Conservation (phyloP, 176 grass and related monocot genomes). For the Aegilops umbellulata region DNA sequence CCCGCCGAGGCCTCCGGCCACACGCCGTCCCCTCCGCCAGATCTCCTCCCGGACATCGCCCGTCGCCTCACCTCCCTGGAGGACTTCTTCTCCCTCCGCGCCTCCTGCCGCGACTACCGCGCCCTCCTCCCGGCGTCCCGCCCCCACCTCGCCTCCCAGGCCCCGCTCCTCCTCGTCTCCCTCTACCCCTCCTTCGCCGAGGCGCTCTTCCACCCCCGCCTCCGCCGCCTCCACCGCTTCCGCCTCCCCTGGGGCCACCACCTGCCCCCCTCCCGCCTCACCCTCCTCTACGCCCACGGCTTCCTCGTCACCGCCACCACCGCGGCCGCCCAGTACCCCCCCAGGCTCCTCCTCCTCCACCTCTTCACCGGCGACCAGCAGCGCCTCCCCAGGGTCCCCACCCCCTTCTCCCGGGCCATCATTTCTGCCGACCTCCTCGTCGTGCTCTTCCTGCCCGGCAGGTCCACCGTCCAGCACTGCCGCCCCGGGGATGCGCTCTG, state of each 20-base stretch:
- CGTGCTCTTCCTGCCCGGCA: constrained; percentile 41
- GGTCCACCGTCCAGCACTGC: constrained; percentile 36
- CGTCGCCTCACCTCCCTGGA: constrained; percentile 52
- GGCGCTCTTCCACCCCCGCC: constrained; percentile 54
- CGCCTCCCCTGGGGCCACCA: constrained; percentile 50
- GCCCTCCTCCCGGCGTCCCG: constrained; percentile 28
- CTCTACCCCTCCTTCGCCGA: constrained; percentile 53
- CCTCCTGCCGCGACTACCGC: constrained; percentile 51
- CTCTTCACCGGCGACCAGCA: constrained; percentile 63
- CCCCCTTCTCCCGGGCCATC: constrained; percentile 42
- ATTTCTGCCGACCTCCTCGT: constrained; percentile 45
- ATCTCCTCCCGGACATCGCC: constrained; percentile 48
- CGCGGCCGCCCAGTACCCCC: constrained; percentile 21
- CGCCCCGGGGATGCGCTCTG: constrained; percentile 43
- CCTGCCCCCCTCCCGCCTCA: constrained; percentile 30
- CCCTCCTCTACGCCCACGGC: constrained; percentile 54
- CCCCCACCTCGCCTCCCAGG: constrained; percentile 40
- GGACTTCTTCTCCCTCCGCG: constrained; percentile 61
- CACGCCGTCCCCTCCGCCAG: constrained; percentile 39
- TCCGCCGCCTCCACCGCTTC: constrained; percentile 47
- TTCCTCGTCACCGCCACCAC: constrained; percentile 62
- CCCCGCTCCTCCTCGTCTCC: constrained; percentile 54
- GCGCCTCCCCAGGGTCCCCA: constrained; percentile 53
- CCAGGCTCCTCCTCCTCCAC: constrained; percentile 60
- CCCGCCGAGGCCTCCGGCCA: neutral